Base-by-base conservation (phyloP, 768 basidiomycete species). In the Calvatia gigantea region DNA sequence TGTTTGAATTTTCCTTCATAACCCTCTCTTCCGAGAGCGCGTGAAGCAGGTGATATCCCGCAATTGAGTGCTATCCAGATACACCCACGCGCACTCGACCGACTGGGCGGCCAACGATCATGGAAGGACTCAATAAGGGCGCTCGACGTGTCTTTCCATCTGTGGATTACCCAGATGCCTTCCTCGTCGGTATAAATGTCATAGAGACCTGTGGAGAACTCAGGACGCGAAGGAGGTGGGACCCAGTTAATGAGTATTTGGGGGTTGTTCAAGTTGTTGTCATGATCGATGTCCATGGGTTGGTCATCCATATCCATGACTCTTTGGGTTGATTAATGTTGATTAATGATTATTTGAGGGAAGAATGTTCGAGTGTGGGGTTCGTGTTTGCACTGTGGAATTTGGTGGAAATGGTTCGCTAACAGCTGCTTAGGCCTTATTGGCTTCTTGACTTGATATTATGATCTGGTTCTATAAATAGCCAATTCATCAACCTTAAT, bases 51-150 rank as follows among this genome's bases (percentile, higher is more conserved):
- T 19, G 38, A 31, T 47, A 47, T 27, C 28, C 69, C 69, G 25
- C 71, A 57, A 54, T 68, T 60, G 17, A 69, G 66, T 12, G 61
- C 60, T 15, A 76, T 73, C 73, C 73, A 76, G 6, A 68, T 65
- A 6, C 68, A 68, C 35, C 68, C 69, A 7, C 58, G 50, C 4
- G 53, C 28, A 25, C 70, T 69, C 2, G 70, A 74, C 14, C 65
- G 65, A 47, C 71, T 74, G 1, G 75, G 75, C 27, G 72, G 71
- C 73, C 73, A 76, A 19, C 72, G 69, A 2, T 64, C 50, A 6
- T 70, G 51, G 44, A 71, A 74, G 4, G 65, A 54, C 17, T 69
- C 51, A 7, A 73, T 47, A 27, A 62, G 62, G 3, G 58, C 55
- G 6, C 61, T 12, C 6, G 43, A 27, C 61, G 66, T 4, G 67